A percentile compares a stretch with the other conserved stretches of the same genome.
Evolutionary conservation across 2,329 filamentous ascomycete species (phyloP).

Genomic region (Cyanodermella asteris): DNA sequence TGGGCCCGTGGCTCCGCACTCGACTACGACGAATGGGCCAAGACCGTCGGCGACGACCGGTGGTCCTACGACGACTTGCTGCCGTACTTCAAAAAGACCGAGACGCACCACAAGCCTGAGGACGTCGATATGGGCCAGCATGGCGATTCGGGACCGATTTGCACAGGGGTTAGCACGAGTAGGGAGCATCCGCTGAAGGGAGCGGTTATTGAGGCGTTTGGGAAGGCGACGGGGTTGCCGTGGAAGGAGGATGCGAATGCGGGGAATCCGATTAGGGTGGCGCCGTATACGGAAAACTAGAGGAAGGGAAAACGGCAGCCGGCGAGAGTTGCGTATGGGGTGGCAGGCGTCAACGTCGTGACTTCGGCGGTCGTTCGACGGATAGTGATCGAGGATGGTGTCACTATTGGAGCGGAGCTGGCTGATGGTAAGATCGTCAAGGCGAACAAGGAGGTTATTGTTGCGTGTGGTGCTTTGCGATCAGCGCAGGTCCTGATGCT

Average conservation of each 20-base stretch:
- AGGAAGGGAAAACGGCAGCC: slow-evolving; percentile 2
- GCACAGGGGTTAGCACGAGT: too few species aligned
- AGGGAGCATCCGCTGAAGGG: too few species aligned
- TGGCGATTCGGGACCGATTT: too few species aligned
- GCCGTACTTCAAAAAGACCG: slow-evolving; percentile 11
- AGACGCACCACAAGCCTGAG: slow-evolving; percentile 12
- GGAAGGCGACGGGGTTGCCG: too few species aligned
- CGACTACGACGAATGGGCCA: slow-evolving; percentile 13
- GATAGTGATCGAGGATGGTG: slow-evolving; percentile 1
- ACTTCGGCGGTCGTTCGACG: slow-evolving; percentile 1
- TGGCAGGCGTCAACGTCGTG: slow-evolving; percentile 1
- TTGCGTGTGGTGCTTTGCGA: slow-evolving; percentile 21
- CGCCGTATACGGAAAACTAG: slow-evolving; percentile 2
- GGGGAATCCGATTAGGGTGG: background rate
- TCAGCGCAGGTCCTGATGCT: slow-evolving; percentile 17
- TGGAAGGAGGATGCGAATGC: slow-evolving; percentile 1
- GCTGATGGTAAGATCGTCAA: slow-evolving; percentile 5
- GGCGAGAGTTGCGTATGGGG: slow-evolving; percentile 1
- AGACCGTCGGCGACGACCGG: slow-evolving; percentile 9
- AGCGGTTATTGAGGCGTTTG: too few species aligned
- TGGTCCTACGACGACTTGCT: slow-evolving; percentile 13
- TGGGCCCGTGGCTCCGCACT: slow-evolving; percentile 11
- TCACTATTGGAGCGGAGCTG: background rate
- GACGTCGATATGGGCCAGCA: too few species aligned
- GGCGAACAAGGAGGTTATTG: slow-evolving; percentile 21